Evolutionary conservation across 331 rosid species (phyloP).

Genomic region (Malus hybrid): DNA sequence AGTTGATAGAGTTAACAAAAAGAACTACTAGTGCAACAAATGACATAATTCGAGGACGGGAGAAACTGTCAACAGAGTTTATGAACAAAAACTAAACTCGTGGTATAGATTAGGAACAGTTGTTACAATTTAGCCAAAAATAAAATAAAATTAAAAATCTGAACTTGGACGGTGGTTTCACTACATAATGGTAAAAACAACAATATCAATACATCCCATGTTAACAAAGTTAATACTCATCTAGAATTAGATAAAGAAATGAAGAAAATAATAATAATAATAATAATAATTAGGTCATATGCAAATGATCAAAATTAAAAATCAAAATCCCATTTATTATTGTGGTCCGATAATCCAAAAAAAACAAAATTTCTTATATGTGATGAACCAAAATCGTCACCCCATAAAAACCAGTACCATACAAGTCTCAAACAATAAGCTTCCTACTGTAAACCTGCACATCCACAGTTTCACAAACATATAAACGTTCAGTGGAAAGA

Average conservation of each 20-base stretch:
- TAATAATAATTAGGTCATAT: constrained; percentile 30
- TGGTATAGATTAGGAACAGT: too few relatives aligned
- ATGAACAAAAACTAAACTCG: too few relatives aligned
- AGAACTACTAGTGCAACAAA: too few relatives aligned
- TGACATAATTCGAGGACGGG: too few relatives aligned
- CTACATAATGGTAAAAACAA: background rate
- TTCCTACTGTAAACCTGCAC: constrained; percentile 33
- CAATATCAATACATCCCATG: background rate
- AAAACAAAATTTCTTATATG: constrained; percentile 44
- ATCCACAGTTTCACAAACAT: background rate
- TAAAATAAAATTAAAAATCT: too few relatives aligned
- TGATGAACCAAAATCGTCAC: constrained; percentile 37
- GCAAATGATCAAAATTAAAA: constrained; percentile 39
- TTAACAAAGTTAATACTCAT: background rate
- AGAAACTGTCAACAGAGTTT: too few relatives aligned
- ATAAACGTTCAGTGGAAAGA: background rate
- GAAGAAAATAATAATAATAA: too few relatives aligned
- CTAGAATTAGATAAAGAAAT: background rate
- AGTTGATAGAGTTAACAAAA: too few relatives aligned
- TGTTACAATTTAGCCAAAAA: too few relatives aligned
- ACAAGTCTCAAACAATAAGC: constrained; percentile 20
- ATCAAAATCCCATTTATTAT: constrained; percentile 28
- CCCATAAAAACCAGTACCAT: constrained; percentile 29
- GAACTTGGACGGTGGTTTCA: background rate
- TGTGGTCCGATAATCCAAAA: constrained; percentile 33